Base-by-base conservation (phyloP, 306 rosid species). In the Citrullus amarus region DNA sequence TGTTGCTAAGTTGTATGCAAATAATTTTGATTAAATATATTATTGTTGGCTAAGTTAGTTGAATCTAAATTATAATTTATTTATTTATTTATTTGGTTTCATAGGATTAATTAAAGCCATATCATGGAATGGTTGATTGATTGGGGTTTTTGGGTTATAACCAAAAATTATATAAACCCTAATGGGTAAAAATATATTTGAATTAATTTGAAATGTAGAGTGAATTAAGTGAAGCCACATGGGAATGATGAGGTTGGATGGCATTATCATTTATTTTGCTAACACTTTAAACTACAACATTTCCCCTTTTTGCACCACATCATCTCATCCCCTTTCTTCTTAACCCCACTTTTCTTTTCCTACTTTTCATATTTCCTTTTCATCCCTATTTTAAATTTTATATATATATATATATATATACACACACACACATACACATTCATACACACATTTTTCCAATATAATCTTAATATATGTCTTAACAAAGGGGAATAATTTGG, bases 211-310 rank as follows among this genome's bases (percentile, higher is more conserved):
- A 54, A 59, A 46, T 46, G 9, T 3, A 11, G 15, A 11, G 3
- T 2, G 3, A 70, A 70, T 70, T n/a, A 70, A 70, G 38, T 70
- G 76, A 46, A 43, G 39, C 57, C 76, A 70, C 36, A 4, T 44
- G 76, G 76, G 39, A 70, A 70, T n/a, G 4, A 68, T 41, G 54
- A 8, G 51, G 50, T 66, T 66, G 73, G 73, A 66, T 38, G 22
- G 7, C 73, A 66, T 66, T 66, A 36, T n/a, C 53, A 68, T 44
- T 70, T 70, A 46, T 70, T 70, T 70, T 70, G 57, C 56, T 34
- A 70, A 22, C 57, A 70, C 76, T 71, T 44, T 71, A 46, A 46
- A 71, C 76, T 8, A 41, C 54, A 69, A 69, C 38, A 2, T 2
- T 13, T 71, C 13, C 41, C 8, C 41, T 71, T 71, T 71, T 48